Evolutionary conservation across 176 grass and related monocot genomes (phyloP), one percentile per base, ranked within the genome.

Genomic region (Avena insularis): DNA sequence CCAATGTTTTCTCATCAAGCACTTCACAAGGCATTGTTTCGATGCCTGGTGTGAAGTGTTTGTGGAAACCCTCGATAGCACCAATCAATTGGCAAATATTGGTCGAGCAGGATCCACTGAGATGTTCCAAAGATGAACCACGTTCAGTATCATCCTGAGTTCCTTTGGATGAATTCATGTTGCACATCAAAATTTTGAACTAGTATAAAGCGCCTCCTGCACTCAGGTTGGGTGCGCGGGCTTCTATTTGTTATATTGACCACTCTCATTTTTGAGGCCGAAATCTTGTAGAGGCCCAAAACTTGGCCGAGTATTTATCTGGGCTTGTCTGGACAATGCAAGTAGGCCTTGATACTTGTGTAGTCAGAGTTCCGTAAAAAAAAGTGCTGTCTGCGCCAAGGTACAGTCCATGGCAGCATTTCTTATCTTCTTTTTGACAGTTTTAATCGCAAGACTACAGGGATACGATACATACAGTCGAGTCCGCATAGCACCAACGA

Each of bases 21-120:
- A 80, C 72, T 91, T 87, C 84, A 67, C 48, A 0, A 20, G 49
- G 45, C 25, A 38, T 15, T 68, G 63, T 9, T 7, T 14, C 14
- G 6, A 8, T 53, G 20, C 4, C 31, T 70, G 0, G 19, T 27
- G 80, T 79, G 89, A 88, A 93, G 89, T 96, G 82, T 88, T 93
- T 90, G 91, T 85, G 86, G 79, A 62, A 70, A 45, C 68, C n/a
- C 8, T 38, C 9, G 3, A 12, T 45, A 35, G 33, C 33, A 35
- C 33, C 33, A 35, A 29, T 21, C 21, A 64, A 12, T 29, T 10
- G 4, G 11, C 23, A 29, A 11, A 4, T 4, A 1, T 64, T 64
- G 12, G 4, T 64, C 1, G 4, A 29, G 21, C 0, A 1, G 10
- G 15, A 75, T 16, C 21, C 23, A 29, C 29, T 27, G 4, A 33